phyloP scores from a whole-genome alignment of 306 rosid species.

The Ormosia emarginata region DNA sequence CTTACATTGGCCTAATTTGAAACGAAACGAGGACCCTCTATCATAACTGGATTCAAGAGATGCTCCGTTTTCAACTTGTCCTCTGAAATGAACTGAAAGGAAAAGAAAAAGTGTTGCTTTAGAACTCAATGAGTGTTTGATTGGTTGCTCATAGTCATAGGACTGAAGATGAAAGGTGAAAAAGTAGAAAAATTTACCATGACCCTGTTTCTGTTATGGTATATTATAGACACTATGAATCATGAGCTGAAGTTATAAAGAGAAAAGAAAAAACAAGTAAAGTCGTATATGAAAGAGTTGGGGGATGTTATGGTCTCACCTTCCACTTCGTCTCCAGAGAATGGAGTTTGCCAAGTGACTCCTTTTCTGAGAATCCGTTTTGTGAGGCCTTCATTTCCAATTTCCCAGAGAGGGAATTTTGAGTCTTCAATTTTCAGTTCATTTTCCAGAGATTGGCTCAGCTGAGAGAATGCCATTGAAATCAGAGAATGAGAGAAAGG shows the following conservation, averaged over 20 bases:
- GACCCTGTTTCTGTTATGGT: background rate
- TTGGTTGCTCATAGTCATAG: background rate
- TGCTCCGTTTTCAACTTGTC: slow-evolving; percentile 43
- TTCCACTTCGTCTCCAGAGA: slow-evolving; percentile 57
- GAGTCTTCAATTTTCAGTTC: slow-evolving; percentile 19
- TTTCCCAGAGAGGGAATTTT: slow-evolving; percentile 6
- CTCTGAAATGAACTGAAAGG: slow-evolving; percentile 52
- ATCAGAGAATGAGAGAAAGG: slow-evolving; percentile 5
- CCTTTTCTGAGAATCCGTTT: slow-evolving; percentile 51
- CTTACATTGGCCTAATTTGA: slow-evolving; percentile 64
- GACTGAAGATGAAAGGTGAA: background rate
- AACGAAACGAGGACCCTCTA: slow-evolving; percentile 42
- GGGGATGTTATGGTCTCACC: slow-evolving; percentile 20
- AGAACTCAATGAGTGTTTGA: background rate
- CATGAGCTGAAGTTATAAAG: background rate
- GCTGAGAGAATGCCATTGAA: slow-evolving; percentile 39
- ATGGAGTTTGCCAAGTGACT: slow-evolving; percentile 62
- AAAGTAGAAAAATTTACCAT: background rate
- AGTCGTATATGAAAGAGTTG: background rate
- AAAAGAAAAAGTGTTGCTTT: background rate
- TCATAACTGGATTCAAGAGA: slow-evolving; percentile 40
- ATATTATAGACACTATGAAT: background rate
- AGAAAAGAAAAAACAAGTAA: background rate
- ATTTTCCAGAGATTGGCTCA: slow-evolving; percentile 8
- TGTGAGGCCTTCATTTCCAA: slow-evolving; percentile 60